Conservation (phyloP, 2,329 filamentous ascomycete species). For the Fusarium tjaetaba region DNA sequence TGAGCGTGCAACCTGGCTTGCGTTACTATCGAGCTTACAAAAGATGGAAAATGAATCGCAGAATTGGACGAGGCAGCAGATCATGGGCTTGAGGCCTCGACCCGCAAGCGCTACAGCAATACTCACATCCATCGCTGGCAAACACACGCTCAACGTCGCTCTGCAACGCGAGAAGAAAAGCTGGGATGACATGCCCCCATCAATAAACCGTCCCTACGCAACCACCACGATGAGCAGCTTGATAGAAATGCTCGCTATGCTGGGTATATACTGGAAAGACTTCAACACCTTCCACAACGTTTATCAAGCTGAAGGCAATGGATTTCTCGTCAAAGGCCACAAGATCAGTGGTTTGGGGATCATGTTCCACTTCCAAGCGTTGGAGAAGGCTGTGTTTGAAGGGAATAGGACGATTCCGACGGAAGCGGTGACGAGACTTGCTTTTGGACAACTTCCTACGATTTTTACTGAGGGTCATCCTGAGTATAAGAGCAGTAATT, state of each 20-base stretch:
- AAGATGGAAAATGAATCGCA: slow-evolving; percentile 22
- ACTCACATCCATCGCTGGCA: slow-evolving; percentile 4
- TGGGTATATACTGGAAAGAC: slow-evolving; percentile 17
- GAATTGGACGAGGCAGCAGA: slow-evolving; percentile 21
- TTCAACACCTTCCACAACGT: slow-evolving; percentile 6
- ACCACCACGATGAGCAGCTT: slow-evolving; percentile 16
- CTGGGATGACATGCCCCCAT: slow-evolving; percentile 20
- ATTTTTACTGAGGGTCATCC: neutral
- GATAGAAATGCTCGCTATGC: slow-evolving; percentile 20
- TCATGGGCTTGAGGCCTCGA: slow-evolving; percentile 8
- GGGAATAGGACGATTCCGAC: neutral
- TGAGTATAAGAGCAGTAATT: rapidly evolving
- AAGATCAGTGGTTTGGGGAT: slow-evolving; percentile 17
- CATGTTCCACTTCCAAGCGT: slow-evolving; percentile 8
- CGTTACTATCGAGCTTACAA: neutral
- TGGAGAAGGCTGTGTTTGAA: slow-evolving; percentile 15
- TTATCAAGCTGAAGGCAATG: slow-evolving; percentile 16
- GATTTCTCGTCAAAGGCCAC: slow-evolving; percentile 4
- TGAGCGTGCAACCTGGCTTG: slow-evolving; percentile 15
- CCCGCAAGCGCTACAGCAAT: slow-evolving; percentile 7
- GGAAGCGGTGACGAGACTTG: neutral
- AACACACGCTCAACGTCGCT: slow-evolving; percentile 1
- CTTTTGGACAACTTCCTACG: slow-evolving; percentile 13
- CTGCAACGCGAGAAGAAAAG: slow-evolving; percentile 13
- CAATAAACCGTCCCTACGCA: slow-evolving; percentile 11